phyloP scores from a whole-genome alignment of 257 asterid species.

The Handroanthus guayacan region DNA sequence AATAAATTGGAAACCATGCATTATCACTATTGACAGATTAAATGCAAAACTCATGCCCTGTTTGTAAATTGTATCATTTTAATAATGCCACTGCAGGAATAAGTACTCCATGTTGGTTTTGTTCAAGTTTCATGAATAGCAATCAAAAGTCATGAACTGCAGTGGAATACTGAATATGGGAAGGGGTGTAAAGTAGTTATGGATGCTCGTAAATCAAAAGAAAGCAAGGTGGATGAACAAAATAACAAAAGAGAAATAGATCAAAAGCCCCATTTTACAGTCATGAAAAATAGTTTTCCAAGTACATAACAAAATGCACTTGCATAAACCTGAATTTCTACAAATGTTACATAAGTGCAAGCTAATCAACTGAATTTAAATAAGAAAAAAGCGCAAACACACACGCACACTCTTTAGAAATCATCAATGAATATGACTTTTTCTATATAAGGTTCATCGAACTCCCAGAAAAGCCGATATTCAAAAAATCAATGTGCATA shows the following conservation, averaged over 20 bases:
- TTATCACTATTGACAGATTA: background rate
- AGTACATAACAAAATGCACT: background rate
- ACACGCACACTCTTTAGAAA: background rate
- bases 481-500: background rate
- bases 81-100: background rate
- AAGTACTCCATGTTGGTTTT: background rate
- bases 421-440: background rate
- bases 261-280: background rate
- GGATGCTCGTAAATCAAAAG: background rate
- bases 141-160: background rate
- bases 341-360: background rate
- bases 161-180: background rate
- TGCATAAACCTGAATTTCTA: background rate
- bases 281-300: background rate
- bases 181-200: background rate
- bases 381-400: background rate
- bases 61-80: background rate
- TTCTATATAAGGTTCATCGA: background rate
- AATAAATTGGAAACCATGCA: background rate
- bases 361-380: background rate
- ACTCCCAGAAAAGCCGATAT: background rate
- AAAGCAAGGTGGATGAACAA: background rate
- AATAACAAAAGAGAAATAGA: background rate
- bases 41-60: conserved; percentile 12
- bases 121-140: background rate